These are phyloP conservation scores for Yamadazyma blattariae DNA, from an alignment of 1,139 yeast genomes.

Conservation along the genomic window DNA sequence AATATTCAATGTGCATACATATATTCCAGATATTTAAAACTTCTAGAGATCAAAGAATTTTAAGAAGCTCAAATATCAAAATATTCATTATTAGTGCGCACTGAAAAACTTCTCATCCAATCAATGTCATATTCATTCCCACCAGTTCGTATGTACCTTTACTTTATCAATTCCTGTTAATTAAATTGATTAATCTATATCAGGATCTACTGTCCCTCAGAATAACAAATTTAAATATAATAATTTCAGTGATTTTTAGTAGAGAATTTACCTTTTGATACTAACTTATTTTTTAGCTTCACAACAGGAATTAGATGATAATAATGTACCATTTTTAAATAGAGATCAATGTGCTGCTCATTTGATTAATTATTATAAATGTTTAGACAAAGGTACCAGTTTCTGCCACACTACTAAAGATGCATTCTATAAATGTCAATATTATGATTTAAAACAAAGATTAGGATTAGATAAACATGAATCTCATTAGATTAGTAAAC, in stretches of 20 bases:
- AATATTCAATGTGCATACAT: too few relatives aligned
- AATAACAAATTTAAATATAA: neutral
- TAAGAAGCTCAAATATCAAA: too few relatives aligned
- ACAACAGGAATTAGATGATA: conserved; percentile 41
- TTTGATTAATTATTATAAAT: conserved; percentile 43
- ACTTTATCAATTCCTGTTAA: neutral
- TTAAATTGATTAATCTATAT: neutral
- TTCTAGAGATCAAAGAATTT: too few relatives aligned
- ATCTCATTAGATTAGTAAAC: neutral
- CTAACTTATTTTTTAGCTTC: conserved; percentile 26
- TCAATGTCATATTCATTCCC: conserved; percentile 8
- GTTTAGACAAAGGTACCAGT: conserved; percentile 46
- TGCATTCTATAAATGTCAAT: conserved; percentile 48
- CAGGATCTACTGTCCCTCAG: neutral
- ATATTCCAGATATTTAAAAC: too few relatives aligned
- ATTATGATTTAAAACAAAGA: conserved; percentile 43
- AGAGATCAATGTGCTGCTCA: conserved; percentile 50
- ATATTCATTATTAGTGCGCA: too few relatives aligned
- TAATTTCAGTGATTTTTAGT: too few relatives aligned
- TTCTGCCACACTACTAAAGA: conserved; percentile 43
- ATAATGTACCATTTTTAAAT: conserved; percentile 44
- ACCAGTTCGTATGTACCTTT: conserved; percentile 8
- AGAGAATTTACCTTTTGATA: neutral
- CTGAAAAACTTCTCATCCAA: conserved; percentile 5
- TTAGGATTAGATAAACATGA: conserved; percentile 27